Conservation (phyloP, 2,329 filamentous ascomycete species). For the Ceratocystis cubensis region DNA sequence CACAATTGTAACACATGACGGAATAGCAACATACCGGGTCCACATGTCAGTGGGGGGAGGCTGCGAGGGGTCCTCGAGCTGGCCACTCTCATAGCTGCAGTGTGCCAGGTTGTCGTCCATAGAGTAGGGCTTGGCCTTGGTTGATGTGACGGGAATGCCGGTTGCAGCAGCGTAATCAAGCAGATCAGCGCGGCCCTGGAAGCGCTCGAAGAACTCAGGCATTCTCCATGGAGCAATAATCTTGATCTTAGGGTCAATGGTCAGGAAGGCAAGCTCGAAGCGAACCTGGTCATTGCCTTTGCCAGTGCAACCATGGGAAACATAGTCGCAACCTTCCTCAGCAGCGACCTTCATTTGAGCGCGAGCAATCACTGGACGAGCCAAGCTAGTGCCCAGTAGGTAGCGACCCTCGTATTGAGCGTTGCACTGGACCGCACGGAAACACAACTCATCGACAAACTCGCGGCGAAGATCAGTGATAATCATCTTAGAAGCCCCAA, state of each 20-base stretch:
- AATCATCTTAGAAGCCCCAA: conserved; percentile 33
- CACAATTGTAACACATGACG: not conserved
- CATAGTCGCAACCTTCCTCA: conserved; percentile 26
- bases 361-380: conserved; percentile 52
- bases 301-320: conserved; percentile 40
- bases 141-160: conserved; percentile 59
- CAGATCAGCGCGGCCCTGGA: conserved; percentile 59
- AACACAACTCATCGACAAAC: conserved; percentile 65
- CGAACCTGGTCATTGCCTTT: conserved; percentile 38
- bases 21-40: conserved; percentile 32
- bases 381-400: conserved; percentile 40
- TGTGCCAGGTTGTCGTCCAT: conserved; percentile 59
- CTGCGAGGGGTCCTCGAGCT: conserved; percentile 46
- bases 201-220: conserved; percentile 56
- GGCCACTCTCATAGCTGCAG: conserved; percentile 69
- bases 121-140: conserved; percentile 58
- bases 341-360: conserved; percentile 40
- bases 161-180: conserved; percentile 56
- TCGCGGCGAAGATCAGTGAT: conserved; percentile 52
- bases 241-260: conserved; percentile 51
- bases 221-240: conserved; percentile 65
- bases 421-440: conserved; percentile 58
- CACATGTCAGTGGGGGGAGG: conserved; percentile 58
- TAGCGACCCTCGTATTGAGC: conserved; percentile 47
- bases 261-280: conserved; percentile 30